Base-by-base conservation (phyloP, 441 rosid genomes). In the Croton laevigatus region DNA sequence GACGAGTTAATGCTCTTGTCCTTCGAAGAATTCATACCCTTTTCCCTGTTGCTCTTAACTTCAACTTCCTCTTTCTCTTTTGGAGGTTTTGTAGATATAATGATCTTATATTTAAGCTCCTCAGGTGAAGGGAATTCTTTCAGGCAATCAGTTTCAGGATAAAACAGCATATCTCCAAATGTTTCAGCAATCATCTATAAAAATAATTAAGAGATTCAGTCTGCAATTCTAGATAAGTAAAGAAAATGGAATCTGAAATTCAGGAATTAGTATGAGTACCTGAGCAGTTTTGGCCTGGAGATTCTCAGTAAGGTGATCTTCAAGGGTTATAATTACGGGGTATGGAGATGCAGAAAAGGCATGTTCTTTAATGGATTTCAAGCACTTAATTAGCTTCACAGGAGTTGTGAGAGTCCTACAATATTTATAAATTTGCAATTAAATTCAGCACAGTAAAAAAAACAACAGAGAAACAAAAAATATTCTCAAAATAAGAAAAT, bases 81-180 rank as follows among this genome's bases (percentile, higher is more conserved):
- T 4, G 97, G 98, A 48, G 95, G 92, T 78, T 94, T 94, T 4
- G 97, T 87, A 69, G 98, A 94, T 78, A 94, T 85, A 59, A 94
- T 84, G 19, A 94, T 69, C 58, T 80, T 84, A 23, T 72, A 77
- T 80, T 85, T 91, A 76, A 94, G 72, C 3, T 76, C 79, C 10
- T 89, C 85, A 0, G 95, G 97, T 1, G 97, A 91, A 44, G 95
- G 95, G 51, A 94, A 84, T 63, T 90, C 87, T 70, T 87, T 84
- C 61, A 87, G 79, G 80, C 85, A 79, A 74, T 88, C 95, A 3
- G 84, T 23, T 23, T 85, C 83, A 42, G 98, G 88, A 80, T 81
- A 51, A 74, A 77, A 90, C 71, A 94, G 83, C 85, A 83, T 79
- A 5, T 84, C 91, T 78, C 95, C 92, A 76, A 91, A 91, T 22